A percentile compares a stretch with the other conserved stretches of the same genome.
These are phyloP conservation scores for Hordeum pubiflorum DNA, from an alignment of 202 grass and related monocot species.

Conservation along the genomic window DNA sequence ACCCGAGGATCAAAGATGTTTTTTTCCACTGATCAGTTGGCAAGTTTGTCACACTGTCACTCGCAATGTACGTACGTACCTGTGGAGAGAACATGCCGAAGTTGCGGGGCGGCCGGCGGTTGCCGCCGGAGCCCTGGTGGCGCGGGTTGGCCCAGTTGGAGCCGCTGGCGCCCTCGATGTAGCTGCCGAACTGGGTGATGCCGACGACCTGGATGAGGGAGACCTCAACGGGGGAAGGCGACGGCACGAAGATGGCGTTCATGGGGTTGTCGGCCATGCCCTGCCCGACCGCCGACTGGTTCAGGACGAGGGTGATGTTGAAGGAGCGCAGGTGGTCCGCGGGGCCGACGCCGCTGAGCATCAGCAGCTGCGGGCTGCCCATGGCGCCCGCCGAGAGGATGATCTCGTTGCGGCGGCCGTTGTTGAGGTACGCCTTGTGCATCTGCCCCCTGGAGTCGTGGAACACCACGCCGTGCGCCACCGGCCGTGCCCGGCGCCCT, in stretches of 20 bases:
- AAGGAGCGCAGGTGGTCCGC: constrained; percentile 48
- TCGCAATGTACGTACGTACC: constrained; percentile 23
- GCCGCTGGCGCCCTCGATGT: constrained; percentile 75
- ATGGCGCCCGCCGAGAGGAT: constrained; percentile 66
- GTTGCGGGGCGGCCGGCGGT: constrained; percentile 1
- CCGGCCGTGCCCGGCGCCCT: constrained; percentile 37
- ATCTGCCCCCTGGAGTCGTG: constrained; percentile 38
- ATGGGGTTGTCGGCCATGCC: constrained; percentile 77
- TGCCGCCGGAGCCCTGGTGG: not conserved
- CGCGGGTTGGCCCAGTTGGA: constrained; percentile 42
- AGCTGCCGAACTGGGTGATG: constrained; percentile 65
- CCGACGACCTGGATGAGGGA: constrained; percentile 85
- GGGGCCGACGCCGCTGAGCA: constrained; percentile 81
- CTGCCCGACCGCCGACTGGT: constrained; percentile 51
- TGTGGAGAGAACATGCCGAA: constrained; percentile 77
- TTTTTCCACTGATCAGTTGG: not conserved
- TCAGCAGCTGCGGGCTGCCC: constrained; percentile 76
- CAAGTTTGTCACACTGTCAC: not conserved
- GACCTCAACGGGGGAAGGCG: constrained; percentile 50
- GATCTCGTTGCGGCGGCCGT: constrained; percentile 42
- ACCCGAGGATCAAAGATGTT: no score
- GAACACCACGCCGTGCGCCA: constrained; percentile 64
- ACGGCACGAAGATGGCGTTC: constrained; percentile 66
- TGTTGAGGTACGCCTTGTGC: constrained; percentile 62
- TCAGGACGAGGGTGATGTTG: constrained; percentile 57